A percentile compares a stretch with the other conserved stretches of the same genome.
These are phyloP conservation scores for Kwoniella heveanensis DNA, from an alignment of 768 basidiomycete genomes.

Conservation along the genomic window DNA sequence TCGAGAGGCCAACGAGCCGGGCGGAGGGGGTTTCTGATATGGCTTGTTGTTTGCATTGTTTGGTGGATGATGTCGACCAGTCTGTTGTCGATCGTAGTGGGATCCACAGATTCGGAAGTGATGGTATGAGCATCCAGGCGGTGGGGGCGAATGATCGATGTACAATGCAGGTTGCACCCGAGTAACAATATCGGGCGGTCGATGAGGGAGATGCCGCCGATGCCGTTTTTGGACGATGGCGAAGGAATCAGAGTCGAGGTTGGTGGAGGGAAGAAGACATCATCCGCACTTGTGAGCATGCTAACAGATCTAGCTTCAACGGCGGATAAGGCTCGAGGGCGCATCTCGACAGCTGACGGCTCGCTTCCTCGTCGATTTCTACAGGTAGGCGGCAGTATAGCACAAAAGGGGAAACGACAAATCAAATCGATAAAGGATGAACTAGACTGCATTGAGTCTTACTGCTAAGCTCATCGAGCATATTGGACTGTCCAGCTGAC, in stretches of 20 bases:
- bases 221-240: not conserved
- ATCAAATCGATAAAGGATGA: not conserved
- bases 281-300: slow-evolving; percentile 21
- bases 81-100: slow-evolving; percentile 3
- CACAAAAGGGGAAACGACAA: not conserved
- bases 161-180: not conserved
- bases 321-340: slow-evolving; percentile 25
- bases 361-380: too few relatives aligned
- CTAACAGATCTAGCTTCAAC: slow-evolving; percentile 6
- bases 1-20: slow-evolving; percentile 10
- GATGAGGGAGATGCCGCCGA: slow-evolving; percentile 4
- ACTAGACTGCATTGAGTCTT: not conserved
- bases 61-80: slow-evolving; percentile 20
- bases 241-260: not conserved
- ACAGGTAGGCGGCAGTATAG: not conserved
- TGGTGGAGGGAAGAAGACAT: not conserved
- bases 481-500: not conserved
- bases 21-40: slow-evolving; percentile 20
- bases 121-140: not conserved
- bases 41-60: slow-evolving; percentile 26
- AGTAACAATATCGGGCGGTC: slow-evolving; percentile 15
- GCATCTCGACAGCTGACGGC: not conserved
- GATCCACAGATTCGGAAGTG: too few relatives aligned
- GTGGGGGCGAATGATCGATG: slow-evolving; percentile 1
- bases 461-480: not conserved